phyloP scores from a whole-genome alignment of 225 moss, liverwort and hornwort genomes.

The Neckera pumila region DNA sequence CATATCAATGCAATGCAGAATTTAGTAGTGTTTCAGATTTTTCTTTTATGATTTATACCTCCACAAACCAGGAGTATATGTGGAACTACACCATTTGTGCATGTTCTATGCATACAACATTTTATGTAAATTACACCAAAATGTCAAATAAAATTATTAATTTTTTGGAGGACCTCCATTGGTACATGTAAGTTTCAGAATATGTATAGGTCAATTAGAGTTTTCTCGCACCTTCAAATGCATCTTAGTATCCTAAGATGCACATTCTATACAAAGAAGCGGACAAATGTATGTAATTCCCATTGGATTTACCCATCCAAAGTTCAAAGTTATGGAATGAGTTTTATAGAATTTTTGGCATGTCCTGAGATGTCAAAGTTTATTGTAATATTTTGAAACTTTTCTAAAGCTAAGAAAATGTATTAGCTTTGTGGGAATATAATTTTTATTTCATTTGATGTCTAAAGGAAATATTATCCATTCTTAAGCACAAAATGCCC shows the following conservation, averaged over 20 bases:
- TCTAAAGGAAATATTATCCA: background rate
- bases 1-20: background rate
- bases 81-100: background rate
- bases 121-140: background rate
- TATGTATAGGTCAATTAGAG: no score
- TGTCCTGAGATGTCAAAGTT: no score
- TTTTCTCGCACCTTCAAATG: background rate
- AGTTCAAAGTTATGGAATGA: background rate
- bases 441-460: background rate
- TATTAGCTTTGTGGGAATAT: background rate
- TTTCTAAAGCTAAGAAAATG: background rate
- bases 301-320: fast-evolving
- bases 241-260: background rate
- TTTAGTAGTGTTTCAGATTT: background rate
- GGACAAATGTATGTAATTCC: background rate
- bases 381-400: background rate
- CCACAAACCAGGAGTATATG: background rate
- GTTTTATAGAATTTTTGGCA: background rate
- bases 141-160: background rate
- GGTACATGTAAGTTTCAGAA: background rate
- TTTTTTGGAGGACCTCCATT: background rate
- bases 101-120: background rate
- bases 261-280: no score
- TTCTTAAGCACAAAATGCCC: background rate
- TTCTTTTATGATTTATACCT: background rate